Conservation (phyloP, 2,329 filamentous ascomycete species). For the Herpotrichia juniperi region DNA sequence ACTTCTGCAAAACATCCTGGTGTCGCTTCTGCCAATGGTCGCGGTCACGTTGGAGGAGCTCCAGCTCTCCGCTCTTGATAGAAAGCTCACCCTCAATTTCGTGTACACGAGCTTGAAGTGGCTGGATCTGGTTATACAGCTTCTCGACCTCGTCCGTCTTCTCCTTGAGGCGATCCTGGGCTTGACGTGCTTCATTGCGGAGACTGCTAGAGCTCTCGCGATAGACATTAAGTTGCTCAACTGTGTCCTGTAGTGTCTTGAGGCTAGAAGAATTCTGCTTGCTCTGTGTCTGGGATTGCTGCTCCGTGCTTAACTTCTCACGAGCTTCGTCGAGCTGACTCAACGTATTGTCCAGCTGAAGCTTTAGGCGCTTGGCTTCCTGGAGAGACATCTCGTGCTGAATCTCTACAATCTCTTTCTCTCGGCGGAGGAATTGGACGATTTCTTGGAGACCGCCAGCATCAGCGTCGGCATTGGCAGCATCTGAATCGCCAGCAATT, state of each 20-base stretch:
- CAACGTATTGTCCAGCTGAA: slow-evolving; percentile 87
- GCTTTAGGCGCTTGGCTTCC: slow-evolving; percentile 85
- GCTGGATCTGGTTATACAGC: slow-evolving; percentile 76
- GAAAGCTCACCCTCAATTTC: slow-evolving; percentile 83
- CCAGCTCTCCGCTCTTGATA: slow-evolving; percentile 85
- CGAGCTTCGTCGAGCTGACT: slow-evolving; percentile 87
- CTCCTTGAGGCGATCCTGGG: slow-evolving; percentile 75
- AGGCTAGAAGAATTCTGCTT: slow-evolving; percentile 78
- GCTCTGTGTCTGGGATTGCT: slow-evolving; percentile 74
- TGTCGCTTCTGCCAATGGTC: slow-evolving; percentile 96
- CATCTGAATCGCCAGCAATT: slow-evolving; percentile 59
- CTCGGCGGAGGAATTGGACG: slow-evolving; percentile 86
- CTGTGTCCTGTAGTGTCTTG: slow-evolving; percentile 89
- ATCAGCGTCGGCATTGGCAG: slow-evolving; percentile 60
- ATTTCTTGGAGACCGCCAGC: slow-evolving; percentile 85
- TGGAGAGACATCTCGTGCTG: slow-evolving; percentile 89
- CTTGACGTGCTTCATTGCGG: slow-evolving; percentile 81
- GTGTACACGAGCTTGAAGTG: slow-evolving; percentile 77
- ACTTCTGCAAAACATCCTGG: slow-evolving; percentile 93
- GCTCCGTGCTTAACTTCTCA: slow-evolving; percentile 89
- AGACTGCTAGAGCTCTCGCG: slow-evolving; percentile 93
- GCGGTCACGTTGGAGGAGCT: slow-evolving; percentile 86
- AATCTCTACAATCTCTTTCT: slow-evolving; percentile 98
- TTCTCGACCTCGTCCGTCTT: slow-evolving; percentile 77
- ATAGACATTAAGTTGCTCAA: slow-evolving; percentile 95